phyloP scores from a whole-genome alignment of 2,329 filamentous ascomycete genomes.

The Diaporthe caulivora region DNA sequence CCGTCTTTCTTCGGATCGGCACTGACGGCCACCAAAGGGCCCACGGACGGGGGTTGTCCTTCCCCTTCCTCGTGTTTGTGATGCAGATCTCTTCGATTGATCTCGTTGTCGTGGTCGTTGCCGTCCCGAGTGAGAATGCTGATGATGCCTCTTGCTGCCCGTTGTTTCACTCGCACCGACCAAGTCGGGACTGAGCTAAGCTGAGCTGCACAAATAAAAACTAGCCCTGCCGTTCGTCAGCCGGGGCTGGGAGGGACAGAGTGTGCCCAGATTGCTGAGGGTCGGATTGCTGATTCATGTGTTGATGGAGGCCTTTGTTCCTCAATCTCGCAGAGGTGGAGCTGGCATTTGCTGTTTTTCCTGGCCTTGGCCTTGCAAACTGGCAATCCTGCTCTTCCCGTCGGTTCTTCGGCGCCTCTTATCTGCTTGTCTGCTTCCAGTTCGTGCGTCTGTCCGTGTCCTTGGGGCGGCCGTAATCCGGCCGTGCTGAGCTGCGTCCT shows the following conservation, averaged over 20 bases:
- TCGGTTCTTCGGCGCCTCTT: background rate
- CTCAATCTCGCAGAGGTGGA: slow-evolving; percentile 29
- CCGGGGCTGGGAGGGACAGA: background rate
- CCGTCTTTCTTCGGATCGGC: slow-evolving; percentile 23
- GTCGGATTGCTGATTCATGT: slow-evolving; percentile 30
- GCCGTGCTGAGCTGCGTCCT: background rate
- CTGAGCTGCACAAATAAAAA: background rate
- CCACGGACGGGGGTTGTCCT: slow-evolving; percentile 9
- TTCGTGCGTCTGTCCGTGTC: background rate
- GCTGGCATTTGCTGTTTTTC: background rate
- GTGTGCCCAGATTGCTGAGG: slow-evolving; percentile 24
- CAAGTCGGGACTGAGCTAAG: background rate
- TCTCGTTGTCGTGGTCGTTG: background rate
- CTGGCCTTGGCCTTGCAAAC: background rate
- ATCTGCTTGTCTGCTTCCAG: background rate
- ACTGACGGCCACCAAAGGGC: slow-evolving; percentile 7
- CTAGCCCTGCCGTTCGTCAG: background rate
- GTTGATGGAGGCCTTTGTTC: slow-evolving; percentile 10
- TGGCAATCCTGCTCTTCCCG: slow-evolving; percentile 1
- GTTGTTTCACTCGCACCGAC: slow-evolving; percentile 6
- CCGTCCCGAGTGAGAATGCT: too few species aligned
- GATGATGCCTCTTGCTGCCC: background rate
- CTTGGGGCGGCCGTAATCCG: slow-evolving; percentile 2
- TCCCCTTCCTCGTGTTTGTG: slow-evolving; percentile 21
- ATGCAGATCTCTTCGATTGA: background rate